phyloP scores from a whole-genome alignment of 2,329 filamentous ascomycete species.

The Fusarium sp. region DNA sequence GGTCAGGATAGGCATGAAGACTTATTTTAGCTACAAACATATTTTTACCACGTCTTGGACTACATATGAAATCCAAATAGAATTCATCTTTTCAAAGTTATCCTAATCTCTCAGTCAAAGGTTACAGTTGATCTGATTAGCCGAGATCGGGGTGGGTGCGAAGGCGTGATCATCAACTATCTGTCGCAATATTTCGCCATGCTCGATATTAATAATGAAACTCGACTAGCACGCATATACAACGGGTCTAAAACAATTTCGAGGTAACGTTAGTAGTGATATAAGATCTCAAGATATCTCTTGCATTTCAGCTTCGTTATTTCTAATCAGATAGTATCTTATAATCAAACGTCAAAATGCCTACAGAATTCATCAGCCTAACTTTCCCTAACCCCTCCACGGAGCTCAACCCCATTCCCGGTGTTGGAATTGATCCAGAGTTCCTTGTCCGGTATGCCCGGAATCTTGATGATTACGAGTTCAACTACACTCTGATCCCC shows the following conservation, averaged over 20 bases:
- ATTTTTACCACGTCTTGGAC: background rate
- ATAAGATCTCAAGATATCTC: background rate
- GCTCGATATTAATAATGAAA: conserved; percentile 38
- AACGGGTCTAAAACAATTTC: background rate
- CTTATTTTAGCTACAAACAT: background rate
- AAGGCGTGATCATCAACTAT: conserved; percentile 39
- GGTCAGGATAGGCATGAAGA: background rate
- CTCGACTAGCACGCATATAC: background rate
- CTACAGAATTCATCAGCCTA: conserved; percentile 66
- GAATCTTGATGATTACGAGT: conserved; percentile 66
- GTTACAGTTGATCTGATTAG: conserved; percentile 18
- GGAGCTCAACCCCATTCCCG: conserved; percentile 63
- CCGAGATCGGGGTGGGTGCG: conserved; percentile 36
- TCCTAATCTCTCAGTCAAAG: background rate
- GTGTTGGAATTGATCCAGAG: conserved; percentile 62
- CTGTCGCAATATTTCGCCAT: conserved; percentile 43
- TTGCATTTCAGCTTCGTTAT: background rate
- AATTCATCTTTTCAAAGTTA: background rate
- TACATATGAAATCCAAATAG: too few species aligned
- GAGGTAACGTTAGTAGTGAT: background rate
- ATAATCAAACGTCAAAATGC: conserved; percentile 33
- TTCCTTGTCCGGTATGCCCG: conserved; percentile 66
- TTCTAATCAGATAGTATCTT: background rate
- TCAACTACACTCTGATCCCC: conserved; percentile 69
- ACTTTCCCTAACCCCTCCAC: conserved; percentile 66